Base-by-base conservation (phyloP, 1,139 yeast species). In the Nadsonia starkeyi-henricii region DNA sequence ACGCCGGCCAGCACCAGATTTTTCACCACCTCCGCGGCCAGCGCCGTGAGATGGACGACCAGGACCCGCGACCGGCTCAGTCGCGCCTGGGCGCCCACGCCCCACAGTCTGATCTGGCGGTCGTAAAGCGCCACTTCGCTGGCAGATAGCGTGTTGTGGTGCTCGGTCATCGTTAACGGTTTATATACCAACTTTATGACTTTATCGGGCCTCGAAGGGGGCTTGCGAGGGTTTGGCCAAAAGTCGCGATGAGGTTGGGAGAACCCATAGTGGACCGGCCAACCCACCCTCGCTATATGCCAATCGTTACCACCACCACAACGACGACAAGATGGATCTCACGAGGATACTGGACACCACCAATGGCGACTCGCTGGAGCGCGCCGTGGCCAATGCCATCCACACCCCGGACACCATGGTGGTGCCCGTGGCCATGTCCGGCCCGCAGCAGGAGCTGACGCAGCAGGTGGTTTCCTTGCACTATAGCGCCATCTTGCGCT, bases 51-150 rank as follows among this genome's bases (percentile, higher is more conserved):
- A 54, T 81, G 80, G 36, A 86, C 69, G 41, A 88, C 61, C 48
- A 91, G 69, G 8, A 89, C 72, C 48, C 75, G 75, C 17, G 96
- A 82, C 26, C 81, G 76, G 45, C 94, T 73, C 69, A 91, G 76
- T 47, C 88, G 70, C 3, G 20, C 73, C 64, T 91, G 99, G 17
- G 97, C 95, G 28, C 85, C 93, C 67, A 91, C 73, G 13, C 98
- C 98, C 99, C 99, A 91, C 41, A 91, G 72, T 55, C 99, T 69
- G 57, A 91, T 89, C 64, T 91, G 99, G 52, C 99, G 76, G 65
- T 91, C 99, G 62, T 91, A 91, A 28, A 89, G 71, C 1, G 95
- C 95, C 50, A 89, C 79, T 63, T 89, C 97, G 46, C 28, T 33
- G 39, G 39, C 28, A 23, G 8, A 5, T 9, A 23, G 9, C 8